Percentiles rank a stretch among this genome's conserved stretches.
phyloP scores from a whole-genome alignment of 768 basidiomycete genomes.

The Tephrocybe sp. region DNA sequence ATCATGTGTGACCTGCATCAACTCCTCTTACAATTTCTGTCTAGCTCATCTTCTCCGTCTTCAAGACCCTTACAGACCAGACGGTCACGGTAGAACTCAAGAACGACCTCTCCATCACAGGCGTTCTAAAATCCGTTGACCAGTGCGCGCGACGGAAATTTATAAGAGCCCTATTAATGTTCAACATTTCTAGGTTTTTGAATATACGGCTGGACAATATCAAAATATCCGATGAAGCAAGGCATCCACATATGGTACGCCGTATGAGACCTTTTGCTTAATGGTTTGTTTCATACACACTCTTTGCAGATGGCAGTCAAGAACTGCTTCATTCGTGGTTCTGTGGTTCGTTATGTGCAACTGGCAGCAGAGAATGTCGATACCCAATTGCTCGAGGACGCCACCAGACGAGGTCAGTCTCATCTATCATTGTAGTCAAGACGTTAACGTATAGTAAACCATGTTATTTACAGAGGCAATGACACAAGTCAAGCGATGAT shows the following conservation, averaged over 20 bases:
- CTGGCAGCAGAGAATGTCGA: constrained; percentile 92
- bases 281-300: background rate
- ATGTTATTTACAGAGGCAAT: constrained; percentile 41
- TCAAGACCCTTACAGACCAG: constrained; percentile 98
- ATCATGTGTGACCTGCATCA: background rate
- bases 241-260: constrained; percentile 96
- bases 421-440: background rate
- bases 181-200: constrained; percentile 60
- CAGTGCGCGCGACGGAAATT: constrained; percentile 58
- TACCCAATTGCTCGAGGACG: constrained; percentile 93
- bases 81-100: constrained; percentile 97
- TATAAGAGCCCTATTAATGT: background rate
- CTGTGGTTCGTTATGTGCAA: constrained; percentile 97
- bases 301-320: constrained; percentile 88
- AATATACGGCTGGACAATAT: constrained; percentile 97
- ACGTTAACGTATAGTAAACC: background rate
- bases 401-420: constrained; percentile 84
- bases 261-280: background rate
- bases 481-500: constrained; percentile 43
- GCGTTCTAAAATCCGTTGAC: constrained; percentile 95
- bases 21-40: constrained; percentile 3
- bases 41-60: constrained; percentile 94
- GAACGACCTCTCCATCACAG: constrained; percentile 97
- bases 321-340: constrained; percentile 98
- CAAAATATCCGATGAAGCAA: constrained; percentile 85